Evolutionary conservation across 2,329 filamentous ascomycete genomes (phyloP).

Genomic region (Penicillium concentricum): DNA sequence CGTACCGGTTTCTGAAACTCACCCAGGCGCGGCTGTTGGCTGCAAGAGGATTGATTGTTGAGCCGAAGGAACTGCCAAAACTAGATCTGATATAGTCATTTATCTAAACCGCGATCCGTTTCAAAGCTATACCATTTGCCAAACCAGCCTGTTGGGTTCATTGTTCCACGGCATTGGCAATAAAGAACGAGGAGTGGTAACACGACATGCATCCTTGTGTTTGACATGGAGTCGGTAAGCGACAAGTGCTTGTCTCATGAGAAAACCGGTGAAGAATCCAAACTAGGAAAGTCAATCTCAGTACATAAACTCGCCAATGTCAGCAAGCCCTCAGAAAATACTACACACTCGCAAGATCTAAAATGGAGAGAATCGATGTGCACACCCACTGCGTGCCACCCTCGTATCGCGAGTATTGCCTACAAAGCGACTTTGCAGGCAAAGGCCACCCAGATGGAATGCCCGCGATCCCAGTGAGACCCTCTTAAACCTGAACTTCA

Average conservation of each 20-base stretch:
- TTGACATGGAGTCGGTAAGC: background rate
- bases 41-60: slow-evolving; percentile 9
- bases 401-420: slow-evolving; percentile 20
- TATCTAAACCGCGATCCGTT: background rate
- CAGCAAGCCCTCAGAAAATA: background rate
- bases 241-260: background rate
- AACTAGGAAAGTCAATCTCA: background rate
- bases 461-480: slow-evolving; percentile 20
- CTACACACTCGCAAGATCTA: background rate
- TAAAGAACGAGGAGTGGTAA: background rate
- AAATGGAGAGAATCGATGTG: slow-evolving; percentile 20
- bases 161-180: background rate
- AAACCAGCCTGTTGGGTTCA: background rate
- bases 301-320: background rate
- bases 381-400: slow-evolving; percentile 21
- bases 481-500: background rate
- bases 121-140: background rate
- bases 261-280: background rate
- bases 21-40: slow-evolving; percentile 11
- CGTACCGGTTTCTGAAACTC: slow-evolving; percentile 13
- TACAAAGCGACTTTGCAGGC: slow-evolving; percentile 21
- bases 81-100: slow-evolving; percentile 4
- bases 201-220: background rate
- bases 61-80: slow-evolving; percentile 6
- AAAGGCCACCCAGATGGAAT: slow-evolving; percentile 23